A percentile compares a stretch with the other conserved stretches of the same genome.
These are phyloP conservation scores for Rhodotorula sp. DNA, from an alignment of 1,284 basidiomycete species.

Conservation along the genomic window DNA sequence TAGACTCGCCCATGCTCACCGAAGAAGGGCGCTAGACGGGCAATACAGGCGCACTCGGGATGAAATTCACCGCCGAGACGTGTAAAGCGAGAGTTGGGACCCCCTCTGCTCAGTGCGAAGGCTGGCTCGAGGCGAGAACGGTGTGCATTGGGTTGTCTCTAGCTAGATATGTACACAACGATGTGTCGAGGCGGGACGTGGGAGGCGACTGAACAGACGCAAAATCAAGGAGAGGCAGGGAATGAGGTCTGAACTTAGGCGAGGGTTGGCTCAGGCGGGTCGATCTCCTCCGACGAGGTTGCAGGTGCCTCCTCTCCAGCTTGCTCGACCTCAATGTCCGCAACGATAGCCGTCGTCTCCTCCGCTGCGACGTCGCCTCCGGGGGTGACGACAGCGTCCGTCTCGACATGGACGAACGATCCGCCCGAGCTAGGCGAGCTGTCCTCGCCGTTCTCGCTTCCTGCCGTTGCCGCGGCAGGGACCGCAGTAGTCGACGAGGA, in stretches of 20 bases:
- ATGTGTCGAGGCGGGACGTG: too few relatives aligned
- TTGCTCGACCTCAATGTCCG: not conserved
- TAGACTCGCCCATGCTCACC: constrained; percentile 70
- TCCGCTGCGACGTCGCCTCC: constrained; percentile 17
- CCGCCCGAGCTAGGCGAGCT: constrained; percentile 6
- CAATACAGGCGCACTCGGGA: too few relatives aligned
- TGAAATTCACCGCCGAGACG: too few relatives aligned
- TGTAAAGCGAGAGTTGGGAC: too few relatives aligned
- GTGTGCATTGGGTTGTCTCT: not conserved
- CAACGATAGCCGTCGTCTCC: constrained; percentile 6
- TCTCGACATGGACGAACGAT: constrained; percentile 33
- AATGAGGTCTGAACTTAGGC: constrained; percentile 2
- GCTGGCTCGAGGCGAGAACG: not conserved
- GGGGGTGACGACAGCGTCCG: constrained; percentile 10
- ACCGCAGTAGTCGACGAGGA: too few relatives aligned
- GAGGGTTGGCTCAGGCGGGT: constrained; percentile 32
- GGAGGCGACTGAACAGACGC: too few relatives aligned
- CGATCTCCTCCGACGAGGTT: constrained; percentile 2
- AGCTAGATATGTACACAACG: not conserved
- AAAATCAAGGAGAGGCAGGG: too few relatives aligned
- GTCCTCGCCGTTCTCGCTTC: not conserved
- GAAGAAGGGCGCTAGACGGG: too few relatives aligned
- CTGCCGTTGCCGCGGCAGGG: not conserved
- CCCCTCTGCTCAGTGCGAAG: too few relatives aligned
- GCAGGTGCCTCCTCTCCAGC: not conserved